Evolutionary conservation across 2,329 filamentous ascomycete genomes (phyloP), one percentile per base, ranked within the genome.

Genomic region (Trichoderma koningiopsis): DNA sequence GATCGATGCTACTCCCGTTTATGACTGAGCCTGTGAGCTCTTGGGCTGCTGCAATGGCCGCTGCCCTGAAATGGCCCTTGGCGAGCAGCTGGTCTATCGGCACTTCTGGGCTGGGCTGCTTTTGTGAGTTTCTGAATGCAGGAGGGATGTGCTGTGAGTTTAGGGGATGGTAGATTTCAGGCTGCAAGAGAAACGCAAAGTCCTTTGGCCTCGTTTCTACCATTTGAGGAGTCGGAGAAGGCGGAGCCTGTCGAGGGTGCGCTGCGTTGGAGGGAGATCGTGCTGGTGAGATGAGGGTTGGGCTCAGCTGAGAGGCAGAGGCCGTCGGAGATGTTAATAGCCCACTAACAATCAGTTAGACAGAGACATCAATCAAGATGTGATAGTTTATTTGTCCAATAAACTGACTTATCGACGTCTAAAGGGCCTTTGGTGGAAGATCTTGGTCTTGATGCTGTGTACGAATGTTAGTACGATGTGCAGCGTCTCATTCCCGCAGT

Each of bases 121-220:
- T 84, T 24, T 88, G 79, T 0, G 92, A 87, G 72, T 87, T 87
- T 71, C 92, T 88, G 78, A 97, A 95, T 3, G 93, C 81, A 0
- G 83, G 75, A 0, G 89, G 88, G 14, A 89, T 79, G 71, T 85
- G 84, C 56, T 88, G 84, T 19, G 86, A 86, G 0, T 91, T 89
- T 29, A 97, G 84, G 1, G 91, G 89, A 77, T 97, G 94, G 82
- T 95, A 97, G 68, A 94, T 91, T 72, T 93, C 88, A 3, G 92
- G 90, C 24, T 90, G 88, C 13, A 96, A 87, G 57, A 97, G 88
- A 78, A 91, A 95, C 22, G 90, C 88, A 73, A 97, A 92, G 81
- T 97, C 91, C 75, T 92, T 91, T 57, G 76, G 73, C 3, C 74
- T 74, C 1, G 70, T 60, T 53, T 80, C 77, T 16, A 76, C 78